A percentile compares a stretch with the other conserved stretches of the same genome.
Evolutionary conservation across 306 rosid genomes (phyloP).

Genomic region (Casuarina cunninghamiana): DNA sequence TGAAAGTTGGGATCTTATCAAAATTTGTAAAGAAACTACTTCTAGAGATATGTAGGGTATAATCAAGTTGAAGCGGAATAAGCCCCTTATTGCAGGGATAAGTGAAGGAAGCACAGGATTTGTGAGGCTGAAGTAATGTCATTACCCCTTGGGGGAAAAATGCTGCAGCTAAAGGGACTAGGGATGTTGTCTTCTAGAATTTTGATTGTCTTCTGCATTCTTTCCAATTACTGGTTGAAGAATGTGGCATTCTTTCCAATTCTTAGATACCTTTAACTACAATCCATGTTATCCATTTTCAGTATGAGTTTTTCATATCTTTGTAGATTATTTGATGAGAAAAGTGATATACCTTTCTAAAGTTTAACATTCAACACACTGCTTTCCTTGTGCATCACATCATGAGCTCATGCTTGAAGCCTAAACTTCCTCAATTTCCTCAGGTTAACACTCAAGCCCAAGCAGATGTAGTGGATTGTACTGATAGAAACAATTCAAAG

Average conservation of each 20-base stretch:
- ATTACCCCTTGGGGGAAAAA: not conserved
- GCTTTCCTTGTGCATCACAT: not conserved
- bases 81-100: not conserved
- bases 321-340: not conserved
- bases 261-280: not conserved
- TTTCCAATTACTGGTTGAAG: no score
- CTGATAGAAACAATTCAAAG: slow-evolving; percentile 78
- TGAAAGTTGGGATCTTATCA: not conserved
- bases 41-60: not conserved
- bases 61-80: not conserved
- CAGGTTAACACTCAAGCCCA: slow-evolving; percentile 86
- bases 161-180: no score
- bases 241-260: no score
- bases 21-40: not conserved
- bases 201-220: not conserved
- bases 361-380: slow-evolving; percentile 1
- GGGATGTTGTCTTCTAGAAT: not conserved
- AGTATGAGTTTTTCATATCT: not conserved
- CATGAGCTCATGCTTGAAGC: not conserved
- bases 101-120: not conserved
- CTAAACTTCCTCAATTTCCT: slow-evolving; percentile 5
- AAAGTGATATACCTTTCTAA: not conserved
- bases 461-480: slow-evolving; percentile 63
- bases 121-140: not conserved
- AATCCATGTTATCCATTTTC: not conserved